Evolutionary conservation across 768 basidiomycete species (phyloP).

Genomic region (Xerocomellus intermedius): DNA sequence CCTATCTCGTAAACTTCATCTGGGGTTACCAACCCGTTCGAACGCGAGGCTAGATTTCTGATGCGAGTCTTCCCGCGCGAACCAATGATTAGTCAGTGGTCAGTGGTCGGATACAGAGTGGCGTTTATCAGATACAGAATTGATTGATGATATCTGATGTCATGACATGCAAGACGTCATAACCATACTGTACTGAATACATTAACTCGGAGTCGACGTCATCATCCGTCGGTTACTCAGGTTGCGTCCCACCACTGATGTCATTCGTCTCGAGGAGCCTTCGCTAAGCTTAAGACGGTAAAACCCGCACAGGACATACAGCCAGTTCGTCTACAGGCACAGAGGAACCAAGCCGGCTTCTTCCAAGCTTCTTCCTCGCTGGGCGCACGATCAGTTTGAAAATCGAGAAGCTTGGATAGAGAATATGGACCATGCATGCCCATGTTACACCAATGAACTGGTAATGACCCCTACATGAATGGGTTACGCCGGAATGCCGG

Average conservation of each 20-base stretch:
- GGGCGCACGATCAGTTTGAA: conserved; percentile 5
- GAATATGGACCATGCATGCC: background rate
- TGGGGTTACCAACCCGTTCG: too few species aligned
- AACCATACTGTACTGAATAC: background rate
- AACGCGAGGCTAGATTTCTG: too few species aligned
- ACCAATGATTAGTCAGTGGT: too few species aligned
- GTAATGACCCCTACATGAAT: background rate
- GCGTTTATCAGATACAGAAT: conserved; percentile 8
- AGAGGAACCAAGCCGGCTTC: background rate
- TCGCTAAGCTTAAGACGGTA: background rate
- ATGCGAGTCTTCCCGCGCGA: too few species aligned
- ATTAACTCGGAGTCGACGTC: background rate
- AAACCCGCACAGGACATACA: conserved; percentile 1
- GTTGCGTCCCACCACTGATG: background rate
- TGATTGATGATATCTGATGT: background rate
- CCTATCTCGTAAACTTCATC: too few species aligned
- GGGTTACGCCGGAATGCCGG: conserved; percentile 2
- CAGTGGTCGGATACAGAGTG: background rate
- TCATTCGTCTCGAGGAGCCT: conserved; percentile 6
- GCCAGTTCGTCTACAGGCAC: background rate
- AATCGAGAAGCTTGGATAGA: conserved; percentile 2
- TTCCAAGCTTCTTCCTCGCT: background rate
- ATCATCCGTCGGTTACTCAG: background rate
- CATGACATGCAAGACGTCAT: background rate
- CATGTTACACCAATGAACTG: background rate